Percentiles rank a stretch among this genome's conserved stretches.
phyloP scores from a whole-genome alignment of 306 rosid genomes.

The Gastrolobium villosum region DNA sequence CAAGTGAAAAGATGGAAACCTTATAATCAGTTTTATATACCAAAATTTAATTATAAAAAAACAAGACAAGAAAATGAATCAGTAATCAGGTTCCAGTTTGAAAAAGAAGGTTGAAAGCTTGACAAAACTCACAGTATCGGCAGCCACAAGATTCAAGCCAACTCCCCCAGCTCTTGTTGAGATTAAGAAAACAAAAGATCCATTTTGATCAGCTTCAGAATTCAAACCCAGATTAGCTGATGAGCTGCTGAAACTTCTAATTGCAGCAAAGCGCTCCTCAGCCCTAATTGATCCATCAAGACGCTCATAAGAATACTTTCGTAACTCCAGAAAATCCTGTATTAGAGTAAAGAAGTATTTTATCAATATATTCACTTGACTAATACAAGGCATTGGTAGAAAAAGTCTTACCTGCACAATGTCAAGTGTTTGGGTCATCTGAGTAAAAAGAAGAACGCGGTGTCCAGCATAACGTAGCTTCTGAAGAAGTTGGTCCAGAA shows the following conservation, averaged over 20 bases:
- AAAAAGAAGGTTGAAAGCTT: constrained; percentile 37
- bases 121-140: constrained; percentile 84
- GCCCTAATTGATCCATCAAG: constrained; percentile 99
- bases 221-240: constrained; percentile 58
- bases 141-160: constrained; percentile 96
- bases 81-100: constrained; percentile 7
- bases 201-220: constrained; percentile 62
- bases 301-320: constrained; percentile 89
- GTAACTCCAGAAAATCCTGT: constrained; percentile 89
- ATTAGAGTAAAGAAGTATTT: constrained; percentile 38
- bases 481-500: constrained; percentile 88
- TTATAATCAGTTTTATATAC: constrained; percentile 4
- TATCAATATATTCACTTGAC: constrained; percentile 32
- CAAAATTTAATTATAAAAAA: not conserved
- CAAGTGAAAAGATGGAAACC: constrained; percentile 9
- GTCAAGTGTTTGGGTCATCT: constrained; percentile 97
- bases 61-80: constrained; percentile 14
- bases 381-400: constrained; percentile 31
- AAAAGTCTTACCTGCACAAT: constrained; percentile 76
- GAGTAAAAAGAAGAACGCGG: constrained; percentile 93
- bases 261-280: constrained; percentile 98
- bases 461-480: constrained; percentile 80
- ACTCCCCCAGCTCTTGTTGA: constrained; percentile 99
- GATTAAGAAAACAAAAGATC: constrained; percentile 90
- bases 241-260: constrained; percentile 86